Percentiles rank a stretch among this genome's conserved stretches.
These are phyloP conservation scores for Talaromyces amestolkiae DNA, from an alignment of 2,329 filamentous ascomycete genomes.

Conservation along the genomic window DNA sequence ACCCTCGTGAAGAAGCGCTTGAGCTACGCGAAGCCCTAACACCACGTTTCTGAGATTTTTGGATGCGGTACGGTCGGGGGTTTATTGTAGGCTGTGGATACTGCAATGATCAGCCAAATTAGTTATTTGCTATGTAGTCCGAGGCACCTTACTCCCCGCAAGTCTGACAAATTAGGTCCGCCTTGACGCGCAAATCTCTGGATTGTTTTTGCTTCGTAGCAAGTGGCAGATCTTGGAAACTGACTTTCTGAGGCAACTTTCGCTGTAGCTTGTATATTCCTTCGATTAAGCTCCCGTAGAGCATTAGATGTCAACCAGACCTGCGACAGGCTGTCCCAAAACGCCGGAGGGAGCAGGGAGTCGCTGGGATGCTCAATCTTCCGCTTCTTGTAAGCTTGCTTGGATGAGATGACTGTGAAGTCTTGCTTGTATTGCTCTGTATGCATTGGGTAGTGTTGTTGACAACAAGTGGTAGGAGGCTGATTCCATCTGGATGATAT, in stretches of 20 bases:
- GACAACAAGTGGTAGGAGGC: neutral
- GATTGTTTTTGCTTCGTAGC: neutral
- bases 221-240: neutral
- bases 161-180: constrained; percentile 6
- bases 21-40: neutral
- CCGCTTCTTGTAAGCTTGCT: neutral
- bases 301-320: constrained; percentile 5
- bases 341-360: neutral
- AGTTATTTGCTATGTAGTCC: neutral
- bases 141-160: constrained; percentile 7
- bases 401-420: neutral
- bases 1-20: too few relatives aligned
- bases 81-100: constrained; percentile 8
- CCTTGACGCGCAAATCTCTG: constrained; percentile 11
- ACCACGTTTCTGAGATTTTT: neutral
- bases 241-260: neutral
- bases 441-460: constrained; percentile 6
- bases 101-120: constrained; percentile 4
- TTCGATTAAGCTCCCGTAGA: constrained; percentile 7
- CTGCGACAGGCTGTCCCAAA: constrained; percentile 5
- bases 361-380: neutral
- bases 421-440: neutral
- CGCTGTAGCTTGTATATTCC: neutral
- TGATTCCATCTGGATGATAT: neutral
- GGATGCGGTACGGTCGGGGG: neutral